Conservation (phyloP, 2,329 filamentous ascomycete species). For the Cordyceps farinosa region DNA sequence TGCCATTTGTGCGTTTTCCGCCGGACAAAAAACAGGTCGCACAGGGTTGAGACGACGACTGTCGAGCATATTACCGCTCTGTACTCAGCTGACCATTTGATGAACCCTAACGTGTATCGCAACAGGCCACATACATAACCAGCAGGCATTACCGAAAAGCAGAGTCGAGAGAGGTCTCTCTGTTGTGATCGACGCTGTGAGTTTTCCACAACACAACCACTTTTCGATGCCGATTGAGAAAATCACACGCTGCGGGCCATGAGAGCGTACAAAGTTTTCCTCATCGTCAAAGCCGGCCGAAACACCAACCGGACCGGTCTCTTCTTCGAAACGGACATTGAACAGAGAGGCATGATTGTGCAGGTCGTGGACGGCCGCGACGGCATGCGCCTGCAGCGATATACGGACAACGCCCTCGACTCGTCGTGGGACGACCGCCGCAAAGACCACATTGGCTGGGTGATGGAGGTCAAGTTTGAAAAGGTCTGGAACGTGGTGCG, state of each 20-base stretch:
- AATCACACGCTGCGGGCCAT: neutral
- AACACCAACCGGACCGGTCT: slow-evolving; percentile 1
- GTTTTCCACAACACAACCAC: neutral
- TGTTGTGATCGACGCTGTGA: neutral
- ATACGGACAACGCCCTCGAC: neutral
- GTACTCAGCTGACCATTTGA: neutral
- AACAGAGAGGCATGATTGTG: slow-evolving; percentile 5
- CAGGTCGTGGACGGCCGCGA: neutral
- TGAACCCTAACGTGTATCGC: neutral
- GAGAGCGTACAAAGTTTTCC: slow-evolving; percentile 6
- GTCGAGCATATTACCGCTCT: neutral
- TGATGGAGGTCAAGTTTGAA: neutral
- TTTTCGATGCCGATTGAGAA: neutral
- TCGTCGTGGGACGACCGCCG: neutral
- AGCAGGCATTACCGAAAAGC: neutral
- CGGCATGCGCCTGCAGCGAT: slow-evolving; percentile 2
- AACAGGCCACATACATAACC: neutral
- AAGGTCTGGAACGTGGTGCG: neutral
- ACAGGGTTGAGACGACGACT: neutral
- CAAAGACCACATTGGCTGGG: slow-evolving; percentile 11
- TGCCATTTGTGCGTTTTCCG: neutral
- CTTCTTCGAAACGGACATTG: slow-evolving; percentile 13
- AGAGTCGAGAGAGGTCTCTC: neutral
- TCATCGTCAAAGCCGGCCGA: neutral
- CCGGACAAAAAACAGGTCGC: neutral